Conservation (phyloP, 129 eudicot species). For the Scalesia atractyloides region DNA sequence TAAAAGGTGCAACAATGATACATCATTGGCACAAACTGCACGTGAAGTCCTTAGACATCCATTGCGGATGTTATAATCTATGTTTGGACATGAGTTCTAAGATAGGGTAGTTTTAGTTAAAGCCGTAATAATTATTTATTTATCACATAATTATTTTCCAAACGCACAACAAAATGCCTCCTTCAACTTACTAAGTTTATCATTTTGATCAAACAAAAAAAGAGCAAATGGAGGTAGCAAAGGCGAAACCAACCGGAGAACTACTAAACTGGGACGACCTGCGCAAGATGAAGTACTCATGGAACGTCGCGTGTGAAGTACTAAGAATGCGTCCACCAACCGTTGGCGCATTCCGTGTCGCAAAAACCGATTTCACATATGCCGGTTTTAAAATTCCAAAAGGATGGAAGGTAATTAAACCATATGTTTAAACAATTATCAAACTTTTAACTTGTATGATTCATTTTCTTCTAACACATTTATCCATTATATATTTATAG, state of each 20-base stretch:
- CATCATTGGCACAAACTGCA: too few species aligned
- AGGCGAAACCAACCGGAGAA: slow-evolving; percentile 27
- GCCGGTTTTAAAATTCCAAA: slow-evolving; percentile 36
- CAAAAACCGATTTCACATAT: slow-evolving; percentile 40
- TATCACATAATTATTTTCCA: too few species aligned
- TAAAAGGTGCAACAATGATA: too few species aligned
- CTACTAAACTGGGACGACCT: slow-evolving; percentile 39
- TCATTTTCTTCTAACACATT: slow-evolving; percentile 1
- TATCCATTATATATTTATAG: slow-evolving; percentile 1
- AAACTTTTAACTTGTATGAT: background rate
- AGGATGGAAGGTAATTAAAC: slow-evolving; percentile 44
- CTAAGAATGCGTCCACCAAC: slow-evolving; percentile 45
- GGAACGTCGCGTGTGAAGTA: slow-evolving; percentile 49
- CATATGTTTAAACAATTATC: background rate
- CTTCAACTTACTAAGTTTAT: background rate
- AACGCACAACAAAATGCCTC: background rate
- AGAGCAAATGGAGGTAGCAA: slow-evolving; percentile 42
- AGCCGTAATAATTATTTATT: too few species aligned
- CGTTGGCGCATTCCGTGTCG: slow-evolving; percentile 43
- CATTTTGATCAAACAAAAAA: background rate
- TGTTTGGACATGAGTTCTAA: too few species aligned
- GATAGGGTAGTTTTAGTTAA: too few species aligned
- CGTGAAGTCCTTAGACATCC: too few species aligned
- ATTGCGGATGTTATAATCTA: too few species aligned
- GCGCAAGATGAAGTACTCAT: slow-evolving; percentile 42